Percentiles rank a stretch among this genome's conserved stretches.
These are phyloP conservation scores for Centella asiatica DNA, from an alignment of 129 eudicot species.

Conservation along the genomic window DNA sequence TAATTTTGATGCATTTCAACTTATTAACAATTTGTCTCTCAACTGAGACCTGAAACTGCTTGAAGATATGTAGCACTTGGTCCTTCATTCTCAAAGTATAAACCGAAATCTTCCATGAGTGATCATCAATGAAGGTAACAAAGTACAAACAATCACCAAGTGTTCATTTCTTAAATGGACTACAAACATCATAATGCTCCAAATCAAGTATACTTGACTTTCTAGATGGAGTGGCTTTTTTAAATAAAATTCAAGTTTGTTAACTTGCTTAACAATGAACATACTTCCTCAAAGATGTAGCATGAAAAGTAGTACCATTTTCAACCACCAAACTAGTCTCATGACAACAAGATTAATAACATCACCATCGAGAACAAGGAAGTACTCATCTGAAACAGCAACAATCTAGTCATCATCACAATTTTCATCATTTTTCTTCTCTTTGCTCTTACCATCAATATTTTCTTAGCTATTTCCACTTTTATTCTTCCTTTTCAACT, in stretches of 20 bases:
- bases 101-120: neutral
- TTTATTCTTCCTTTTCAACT: neutral
- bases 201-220: slow-evolving; percentile 1
- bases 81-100: neutral
- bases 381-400: too few species aligned
- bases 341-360: too few species aligned
- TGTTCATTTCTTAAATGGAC: neutral
- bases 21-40: neutral
- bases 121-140: slow-evolving; percentile 22
- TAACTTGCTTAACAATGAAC: too few species aligned
- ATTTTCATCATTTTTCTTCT: neutral
- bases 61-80: slow-evolving; percentile 1
- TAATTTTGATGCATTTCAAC: neutral
- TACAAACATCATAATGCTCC: slow-evolving; percentile 8
- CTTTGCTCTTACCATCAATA: too few species aligned
- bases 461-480: too few species aligned
- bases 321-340: too few species aligned
- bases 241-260: neutral
- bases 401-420: too few species aligned
- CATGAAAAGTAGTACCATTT: too few species aligned
- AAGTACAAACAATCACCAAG: slow-evolving; percentile 6
- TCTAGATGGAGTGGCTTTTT: neutral
- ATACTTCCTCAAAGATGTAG: too few species aligned
- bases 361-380: slow-evolving; percentile 7
- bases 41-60: neutral